A percentile compares a stretch with the other conserved stretches of the same genome.
Evolutionary conservation across 805 yeast genomes (phyloP).

Genomic region (Yarrowia alimentaria): DNA sequence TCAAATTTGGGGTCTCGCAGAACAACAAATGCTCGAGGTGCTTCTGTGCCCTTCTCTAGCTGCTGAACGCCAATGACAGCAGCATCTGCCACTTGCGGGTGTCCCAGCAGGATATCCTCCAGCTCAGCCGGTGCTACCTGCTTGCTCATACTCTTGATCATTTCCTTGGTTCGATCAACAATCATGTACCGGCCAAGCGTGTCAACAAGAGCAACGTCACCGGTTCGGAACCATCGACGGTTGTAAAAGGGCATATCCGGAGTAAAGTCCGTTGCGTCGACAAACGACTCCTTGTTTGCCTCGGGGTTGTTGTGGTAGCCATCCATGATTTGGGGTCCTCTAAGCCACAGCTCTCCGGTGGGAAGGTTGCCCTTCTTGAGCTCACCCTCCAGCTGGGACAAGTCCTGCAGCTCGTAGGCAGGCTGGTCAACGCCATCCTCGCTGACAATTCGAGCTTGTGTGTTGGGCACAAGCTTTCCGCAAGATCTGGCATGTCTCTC

Average conservation of each 20-base stretch:
- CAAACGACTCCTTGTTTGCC: slow-evolving; percentile 49
- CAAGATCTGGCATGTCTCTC: slow-evolving; percentile 13
- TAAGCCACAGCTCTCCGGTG: slow-evolving; percentile 51
- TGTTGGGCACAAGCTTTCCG: slow-evolving; percentile 18
- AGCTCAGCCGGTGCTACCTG: slow-evolving; percentile 94
- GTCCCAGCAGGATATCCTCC: slow-evolving; percentile 76
- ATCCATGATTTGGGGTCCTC: slow-evolving; percentile 56
- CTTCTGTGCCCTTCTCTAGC: slow-evolving; percentile 73
- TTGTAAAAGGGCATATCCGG: slow-evolving; percentile 18
- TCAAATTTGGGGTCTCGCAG: slow-evolving; percentile 27
- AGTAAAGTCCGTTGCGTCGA: slow-evolving; percentile 34
- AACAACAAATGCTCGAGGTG: slow-evolving; percentile 43
- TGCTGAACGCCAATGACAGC: slow-evolving; percentile 78
- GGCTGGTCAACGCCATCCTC: slow-evolving; percentile 27
- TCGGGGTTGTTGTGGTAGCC: slow-evolving; percentile 51
- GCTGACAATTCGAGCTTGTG: slow-evolving; percentile 16
- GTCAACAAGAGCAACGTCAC: slow-evolving; percentile 55
- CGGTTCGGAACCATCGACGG: slow-evolving; percentile 52
- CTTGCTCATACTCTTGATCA: slow-evolving; percentile 50
- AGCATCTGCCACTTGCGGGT: slow-evolving; percentile 75
- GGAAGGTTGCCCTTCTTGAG: slow-evolving; percentile 20
- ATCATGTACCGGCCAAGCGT: slow-evolving; percentile 49
- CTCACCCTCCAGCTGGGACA: slow-evolving; percentile 6
- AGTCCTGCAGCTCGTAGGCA: slow-evolving; percentile 28
- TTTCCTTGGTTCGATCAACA: slow-evolving; percentile 42